Percentiles rank a stretch among this genome's conserved stretches.
These are phyloP conservation scores for Backusella mclennaniae DNA, from an alignment of 192 early-diverging fungal genomes.

Conservation along the genomic window DNA sequence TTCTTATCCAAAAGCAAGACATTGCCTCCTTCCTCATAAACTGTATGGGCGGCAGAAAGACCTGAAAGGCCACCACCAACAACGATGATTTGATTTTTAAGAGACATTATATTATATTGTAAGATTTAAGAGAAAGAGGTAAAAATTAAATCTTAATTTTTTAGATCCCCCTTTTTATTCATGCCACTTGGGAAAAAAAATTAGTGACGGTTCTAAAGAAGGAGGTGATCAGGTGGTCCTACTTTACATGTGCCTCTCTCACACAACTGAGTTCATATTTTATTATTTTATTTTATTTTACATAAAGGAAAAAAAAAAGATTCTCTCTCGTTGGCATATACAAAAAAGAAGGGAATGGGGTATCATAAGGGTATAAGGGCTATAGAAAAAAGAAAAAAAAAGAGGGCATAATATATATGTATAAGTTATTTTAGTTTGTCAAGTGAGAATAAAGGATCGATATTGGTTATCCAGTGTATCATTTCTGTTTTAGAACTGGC, in stretches of 20 bases:
- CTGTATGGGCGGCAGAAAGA: slow-evolving; percentile 83
- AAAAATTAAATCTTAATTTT: neutral
- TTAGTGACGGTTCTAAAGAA: slow-evolving; percentile 7
- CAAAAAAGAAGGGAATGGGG: slow-evolving; percentile 1
- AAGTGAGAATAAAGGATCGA: slow-evolving; percentile 27
- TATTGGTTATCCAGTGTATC: slow-evolving; percentile 61
- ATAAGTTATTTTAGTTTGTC: slow-evolving; percentile 8
- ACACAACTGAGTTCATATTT: slow-evolving; percentile 5
- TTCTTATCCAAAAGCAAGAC: slow-evolving; percentile 88
- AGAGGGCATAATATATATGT: neutral
- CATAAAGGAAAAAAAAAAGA: slow-evolving; percentile 5
- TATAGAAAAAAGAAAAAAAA: neutral
- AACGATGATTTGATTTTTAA: slow-evolving; percentile 67
- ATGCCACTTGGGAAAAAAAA: slow-evolving; percentile 9
- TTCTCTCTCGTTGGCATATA: slow-evolving; percentile 9
- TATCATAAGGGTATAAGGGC: neutral
- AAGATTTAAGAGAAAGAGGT: neutral
- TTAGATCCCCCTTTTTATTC: slow-evolving; percentile 14
- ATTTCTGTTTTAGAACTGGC: slow-evolving; percentile 60
- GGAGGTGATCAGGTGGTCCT: slow-evolving; percentile 3
- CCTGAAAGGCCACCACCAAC: slow-evolving; percentile 91
- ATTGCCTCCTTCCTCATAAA: slow-evolving; percentile 80
- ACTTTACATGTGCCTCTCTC: slow-evolving; percentile 15
- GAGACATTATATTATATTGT: slow-evolving; percentile 35
- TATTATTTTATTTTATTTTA: slow-evolving; percentile 4